Conservation (phyloP, 768 basidiomycete species). For the Russula sp. region DNA sequence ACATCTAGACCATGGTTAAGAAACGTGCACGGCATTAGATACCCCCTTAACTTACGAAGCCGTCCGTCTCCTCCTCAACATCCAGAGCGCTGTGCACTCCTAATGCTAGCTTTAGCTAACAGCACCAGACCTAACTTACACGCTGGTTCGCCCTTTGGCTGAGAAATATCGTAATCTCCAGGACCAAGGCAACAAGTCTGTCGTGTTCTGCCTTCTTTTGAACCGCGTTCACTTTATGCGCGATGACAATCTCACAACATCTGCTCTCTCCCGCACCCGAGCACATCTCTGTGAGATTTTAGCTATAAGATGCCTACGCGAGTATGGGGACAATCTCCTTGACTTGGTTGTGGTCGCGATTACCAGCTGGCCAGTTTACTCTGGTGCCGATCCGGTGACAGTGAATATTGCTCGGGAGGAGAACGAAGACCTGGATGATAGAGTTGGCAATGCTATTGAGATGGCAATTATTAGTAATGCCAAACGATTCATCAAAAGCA, state of each 20-base stretch:
- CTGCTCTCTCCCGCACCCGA: slow-evolving; percentile 63
- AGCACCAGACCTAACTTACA: slow-evolving; percentile 85
- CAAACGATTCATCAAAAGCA: slow-evolving; percentile 83
- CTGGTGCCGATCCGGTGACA: slow-evolving; percentile 57
- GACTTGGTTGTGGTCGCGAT: slow-evolving; percentile 64
- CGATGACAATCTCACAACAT: slow-evolving; percentile 65
- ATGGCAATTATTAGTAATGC: slow-evolving; percentile 84
- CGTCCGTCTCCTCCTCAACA: slow-evolving; percentile 34
- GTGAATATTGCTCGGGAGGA: slow-evolving; percentile 53
- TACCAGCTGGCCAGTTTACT: slow-evolving; percentile 75
- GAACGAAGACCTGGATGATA: slow-evolving; percentile 65
- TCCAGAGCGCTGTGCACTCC: neutral
- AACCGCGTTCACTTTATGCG: slow-evolving; percentile 81
- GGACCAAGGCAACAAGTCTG: slow-evolving; percentile 65
- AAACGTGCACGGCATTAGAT: slow-evolving; percentile 40
- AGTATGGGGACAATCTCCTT: slow-evolving; percentile 60
- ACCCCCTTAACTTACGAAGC: slow-evolving; percentile 79
- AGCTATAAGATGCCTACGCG: slow-evolving; percentile 70
- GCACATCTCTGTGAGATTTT: slow-evolving; percentile 86
- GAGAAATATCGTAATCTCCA: slow-evolving; percentile 80
- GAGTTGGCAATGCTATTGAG: slow-evolving; percentile 89
- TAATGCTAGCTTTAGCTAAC: slow-evolving; percentile 43
- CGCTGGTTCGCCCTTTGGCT: slow-evolving; percentile 77
- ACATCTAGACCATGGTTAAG: slow-evolving; percentile 1
- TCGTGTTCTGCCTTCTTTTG: slow-evolving; percentile 83